Evolutionary conservation across 1,139 yeast genomes (phyloP), one percentile per base, ranked within the genome.

Genomic region (Scheffersomyces parashehatae): DNA sequence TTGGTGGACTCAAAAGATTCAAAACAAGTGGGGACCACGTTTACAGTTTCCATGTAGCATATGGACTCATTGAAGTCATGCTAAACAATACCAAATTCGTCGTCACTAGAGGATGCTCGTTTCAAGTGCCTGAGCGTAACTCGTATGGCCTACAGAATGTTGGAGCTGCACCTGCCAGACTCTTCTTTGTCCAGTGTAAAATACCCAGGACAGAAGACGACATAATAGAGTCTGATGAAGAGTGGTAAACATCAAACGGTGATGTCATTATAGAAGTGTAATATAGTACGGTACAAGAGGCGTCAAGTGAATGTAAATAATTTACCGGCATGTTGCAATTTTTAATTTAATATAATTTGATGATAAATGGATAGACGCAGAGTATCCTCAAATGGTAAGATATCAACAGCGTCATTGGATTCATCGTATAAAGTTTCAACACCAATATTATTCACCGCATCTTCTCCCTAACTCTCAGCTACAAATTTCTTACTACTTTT

Each of bases 71-170:
- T 11, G 88, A 88, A 55, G 91, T 88, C 3, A 77, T 81, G 1
- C 55, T 91, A 7, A 79, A 82, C 36, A 81, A 79, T 7, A 73
- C 73, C 26, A 73, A 68, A 16, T 88, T 91, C 57, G 68, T 81
- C 5, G 86, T 85, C 7, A 75, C 81, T 0, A 70, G 76, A 48
- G 97, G 96, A 1, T 87, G 96, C 45, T 79, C 93, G 1, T 84
- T 90, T 55, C 88, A 86, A 53, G 77, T 90, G 3, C 97, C 97
- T 0, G 77, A 85, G 65, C 85, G 84, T 4, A 88, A 86, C 57
- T 73, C 75, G 39, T 89, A 88, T 60, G 79, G 86, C 45, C 70
- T 86, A 59, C 68, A 72, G 47, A 82, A 88, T 56, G 70, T 73
- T 35, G 87, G 89, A 0, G 68, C 70, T 40, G 71, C 68, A 10